A percentile compares a stretch with the other conserved stretches of the same genome.
Evolutionary conservation across 2,329 filamentous ascomycete species (phyloP).

Genomic region (Aspergillus piperis): DNA sequence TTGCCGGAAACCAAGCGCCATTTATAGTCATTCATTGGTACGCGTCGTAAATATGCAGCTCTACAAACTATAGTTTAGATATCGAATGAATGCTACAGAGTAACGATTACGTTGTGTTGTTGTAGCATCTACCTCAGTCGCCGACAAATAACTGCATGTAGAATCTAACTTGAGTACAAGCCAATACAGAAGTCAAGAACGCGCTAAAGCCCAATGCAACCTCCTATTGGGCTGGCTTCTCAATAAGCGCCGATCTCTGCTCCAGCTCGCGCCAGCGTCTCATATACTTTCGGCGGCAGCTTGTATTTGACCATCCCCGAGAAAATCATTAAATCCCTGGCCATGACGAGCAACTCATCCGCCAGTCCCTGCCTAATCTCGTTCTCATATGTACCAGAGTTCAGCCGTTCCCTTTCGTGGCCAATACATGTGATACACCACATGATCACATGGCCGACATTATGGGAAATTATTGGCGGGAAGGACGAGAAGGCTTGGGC

Average conservation of each 20-base stretch:
- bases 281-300: slow-evolving; percentile 82
- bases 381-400: slow-evolving; percentile 68
- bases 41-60: too few relatives aligned
- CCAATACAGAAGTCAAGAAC: too few relatives aligned
- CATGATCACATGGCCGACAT: slow-evolving; percentile 86
- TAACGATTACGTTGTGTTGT: neutral
- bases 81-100: too few relatives aligned
- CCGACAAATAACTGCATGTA: neutral
- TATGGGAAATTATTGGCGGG: slow-evolving; percentile 78
- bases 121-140: neutral
- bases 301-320: slow-evolving; percentile 90
- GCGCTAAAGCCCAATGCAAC: neutral
- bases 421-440: slow-evolving; percentile 91
- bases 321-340: slow-evolving; percentile 89
- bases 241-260: slow-evolving; percentile 59
- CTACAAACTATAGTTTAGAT: too few relatives aligned
- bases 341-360: slow-evolving; percentile 73
- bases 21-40: neutral
- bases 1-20: neutral
- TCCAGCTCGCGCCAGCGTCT: slow-evolving; percentile 80
- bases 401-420: slow-evolving; percentile 71
- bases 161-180: too few relatives aligned
- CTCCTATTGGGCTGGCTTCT: neutral
- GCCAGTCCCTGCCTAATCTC: slow-evolving; percentile 55
- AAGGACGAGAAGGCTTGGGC: slow-evolving; percentile 80